These are phyloP conservation scores for Fusarium sp. DNA, from an alignment of 2,329 filamentous ascomycete species.

Conservation along the genomic window DNA sequence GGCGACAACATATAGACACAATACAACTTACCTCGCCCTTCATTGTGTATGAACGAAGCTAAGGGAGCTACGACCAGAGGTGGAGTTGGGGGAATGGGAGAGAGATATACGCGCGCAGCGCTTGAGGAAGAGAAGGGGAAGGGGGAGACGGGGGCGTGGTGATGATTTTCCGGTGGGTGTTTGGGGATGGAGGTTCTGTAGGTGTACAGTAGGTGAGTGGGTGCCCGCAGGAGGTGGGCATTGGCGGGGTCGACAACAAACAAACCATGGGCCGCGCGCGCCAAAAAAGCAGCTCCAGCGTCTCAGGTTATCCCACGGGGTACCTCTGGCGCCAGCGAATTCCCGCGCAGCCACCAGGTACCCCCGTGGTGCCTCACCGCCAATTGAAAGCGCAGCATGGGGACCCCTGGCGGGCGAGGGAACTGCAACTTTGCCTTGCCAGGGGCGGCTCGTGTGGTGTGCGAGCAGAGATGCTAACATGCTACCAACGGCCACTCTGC, in stretches of 20 bases:
- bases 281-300: conserved; percentile 11
- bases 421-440: conserved; percentile 35
- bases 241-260: conserved; percentile 46
- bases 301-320: conserved; percentile 6
- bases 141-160: conserved; percentile 46
- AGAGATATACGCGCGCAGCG: conserved; percentile 52
- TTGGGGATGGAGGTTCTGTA: conserved; percentile 44
- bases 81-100: conserved; percentile 36
- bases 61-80: conserved; percentile 36
- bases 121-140: conserved; percentile 40
- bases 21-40: conserved; percentile 66
- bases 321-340: conserved; percentile 14
- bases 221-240: conserved; percentile 18
- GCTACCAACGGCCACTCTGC: not conserved
- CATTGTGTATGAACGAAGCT: conserved; percentile 56
- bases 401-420: conserved; percentile 31
- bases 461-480: not conserved
- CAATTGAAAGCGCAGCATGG: conserved; percentile 43
- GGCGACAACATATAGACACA: not conserved
- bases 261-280: conserved; percentile 2
- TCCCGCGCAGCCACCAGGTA: conserved; percentile 25
- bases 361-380: conserved; percentile 40
- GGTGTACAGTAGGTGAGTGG: conserved; percentile 16
- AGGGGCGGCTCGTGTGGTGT: conserved; percentile 35
- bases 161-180: conserved; percentile 51